Percentiles rank a stretch among this genome's conserved stretches.
These are phyloP conservation scores for Hexamita inflata DNA, from an alignment of 208 protist genomes.

Conservation along the genomic window DNA sequence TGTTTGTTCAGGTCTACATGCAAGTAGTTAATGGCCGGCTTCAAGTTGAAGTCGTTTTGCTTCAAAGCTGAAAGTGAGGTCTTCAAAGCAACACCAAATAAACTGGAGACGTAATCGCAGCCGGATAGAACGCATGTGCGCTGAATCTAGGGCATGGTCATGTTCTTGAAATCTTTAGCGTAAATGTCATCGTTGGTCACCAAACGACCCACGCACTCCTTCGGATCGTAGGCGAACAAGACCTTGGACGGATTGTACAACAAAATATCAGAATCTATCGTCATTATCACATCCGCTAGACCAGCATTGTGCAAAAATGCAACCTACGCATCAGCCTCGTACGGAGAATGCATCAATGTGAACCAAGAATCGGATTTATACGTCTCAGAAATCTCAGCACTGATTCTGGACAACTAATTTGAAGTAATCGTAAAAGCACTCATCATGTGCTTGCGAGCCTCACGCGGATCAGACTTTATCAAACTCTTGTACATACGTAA, in stretches of 20 bases:
- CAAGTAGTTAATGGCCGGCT: too few relatives aligned
- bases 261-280: constrained; percentile 19
- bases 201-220: not conserved
- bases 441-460: not conserved
- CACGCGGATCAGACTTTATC: not conserved
- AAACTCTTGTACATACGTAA: not conserved
- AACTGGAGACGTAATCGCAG: constrained; percentile 17
- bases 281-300: constrained; percentile 16
- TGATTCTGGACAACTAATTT: not conserved
- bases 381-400: not conserved
- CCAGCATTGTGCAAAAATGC: constrained; percentile 10
- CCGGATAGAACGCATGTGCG: not conserved
- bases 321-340: constrained; percentile 19
- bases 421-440: not conserved
- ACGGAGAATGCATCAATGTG: not conserved
- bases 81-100: constrained; percentile 11
- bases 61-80: not conserved
- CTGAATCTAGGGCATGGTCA: too few relatives aligned
- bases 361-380: not conserved
- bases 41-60: too few relatives aligned
- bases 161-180: not conserved
- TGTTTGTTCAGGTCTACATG: too few relatives aligned
- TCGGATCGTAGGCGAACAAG: not conserved
- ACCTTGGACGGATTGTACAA: not conserved
- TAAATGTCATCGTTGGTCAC: not conserved